phyloP scores from a whole-genome alignment of 2,329 filamentous ascomycete species.

The Trichoderma brevicompactum region DNA sequence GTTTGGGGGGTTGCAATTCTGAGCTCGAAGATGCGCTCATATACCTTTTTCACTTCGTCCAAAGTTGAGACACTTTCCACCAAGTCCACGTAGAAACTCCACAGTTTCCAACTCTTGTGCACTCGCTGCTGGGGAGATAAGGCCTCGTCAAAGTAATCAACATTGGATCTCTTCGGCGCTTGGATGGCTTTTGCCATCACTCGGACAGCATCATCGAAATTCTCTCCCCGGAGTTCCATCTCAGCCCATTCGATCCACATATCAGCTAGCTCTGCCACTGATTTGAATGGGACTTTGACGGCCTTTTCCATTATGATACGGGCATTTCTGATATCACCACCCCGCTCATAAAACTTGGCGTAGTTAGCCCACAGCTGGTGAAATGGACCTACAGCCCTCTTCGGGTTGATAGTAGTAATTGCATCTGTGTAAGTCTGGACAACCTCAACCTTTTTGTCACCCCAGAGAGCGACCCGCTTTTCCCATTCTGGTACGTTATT shows the following conservation, averaged over 20 bases:
- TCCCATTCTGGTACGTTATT: slow-evolving; percentile 97
- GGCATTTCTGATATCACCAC: slow-evolving; percentile 81
- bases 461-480: slow-evolving; percentile 94
- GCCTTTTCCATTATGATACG: slow-evolving; percentile 96
- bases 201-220: slow-evolving; percentile 90
- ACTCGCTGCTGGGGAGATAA: slow-evolving; percentile 93
- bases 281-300: slow-evolving; percentile 96
- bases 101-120: slow-evolving; percentile 99
- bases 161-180: slow-evolving; percentile 93
- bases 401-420: slow-evolving; percentile 89
- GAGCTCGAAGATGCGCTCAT: slow-evolving; percentile 97
- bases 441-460: slow-evolving; percentile 86
- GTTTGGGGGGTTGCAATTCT: slow-evolving; percentile 98
- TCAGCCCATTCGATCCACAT: slow-evolving; percentile 99
- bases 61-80: slow-evolving; percentile 92
- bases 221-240: slow-evolving; percentile 93
- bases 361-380: slow-evolving; percentile 97
- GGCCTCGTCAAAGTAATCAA: slow-evolving; percentile 98
- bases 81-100: slow-evolving; percentile 98
- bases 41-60: slow-evolving; percentile 91
- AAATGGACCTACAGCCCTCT: slow-evolving; percentile 91
- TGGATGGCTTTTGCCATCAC: slow-evolving; percentile 98
- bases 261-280: slow-evolving; percentile 93
- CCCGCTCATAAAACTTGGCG: slow-evolving; percentile 93
- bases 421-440: slow-evolving; percentile 95